Evolutionary conservation across 257 asterid genomes (phyloP).

Genomic region (Lycium barbarum): DNA sequence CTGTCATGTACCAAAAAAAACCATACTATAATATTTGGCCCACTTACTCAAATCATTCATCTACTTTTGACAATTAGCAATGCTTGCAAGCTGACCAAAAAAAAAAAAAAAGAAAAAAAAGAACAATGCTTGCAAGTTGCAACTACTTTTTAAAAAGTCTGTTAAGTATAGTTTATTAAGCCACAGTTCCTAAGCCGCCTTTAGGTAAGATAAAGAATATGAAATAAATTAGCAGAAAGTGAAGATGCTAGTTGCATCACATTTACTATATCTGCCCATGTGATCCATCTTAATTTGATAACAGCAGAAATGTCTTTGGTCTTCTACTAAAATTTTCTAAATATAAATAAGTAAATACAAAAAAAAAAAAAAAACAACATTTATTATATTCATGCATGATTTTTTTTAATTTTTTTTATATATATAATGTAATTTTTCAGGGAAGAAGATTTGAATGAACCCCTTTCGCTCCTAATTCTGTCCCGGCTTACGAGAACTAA

Average conservation of each 20-base stretch:
- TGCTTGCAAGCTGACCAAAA: too few species aligned
- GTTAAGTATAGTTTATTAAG: background rate
- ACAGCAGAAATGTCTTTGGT: background rate
- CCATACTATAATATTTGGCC: too few species aligned
- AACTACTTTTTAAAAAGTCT: background rate
- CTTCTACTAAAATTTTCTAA: too few species aligned
- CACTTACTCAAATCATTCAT: background rate
- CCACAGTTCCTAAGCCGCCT: background rate
- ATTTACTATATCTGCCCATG: background rate
- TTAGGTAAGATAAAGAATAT: background rate
- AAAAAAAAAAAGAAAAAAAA: too few species aligned
- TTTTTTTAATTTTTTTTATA: too few species aligned
- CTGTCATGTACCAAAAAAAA: too few species aligned
- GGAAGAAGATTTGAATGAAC: too few species aligned
- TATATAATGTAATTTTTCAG: too few species aligned
- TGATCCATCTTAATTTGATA: background rate
- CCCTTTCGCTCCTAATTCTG: too few species aligned
- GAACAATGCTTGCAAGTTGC: constrained; percentile 8
- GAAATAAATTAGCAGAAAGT: background rate
- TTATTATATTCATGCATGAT: too few species aligned
- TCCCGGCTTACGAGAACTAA: background rate
- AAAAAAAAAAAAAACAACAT: too few species aligned
- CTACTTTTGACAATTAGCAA: background rate
- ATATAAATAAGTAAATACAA: too few species aligned
- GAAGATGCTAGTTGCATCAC: background rate